A percentile compares a stretch with the other conserved stretches of the same genome.
phyloP scores from a whole-genome alignment of 176 grass and related monocot genomes.

The Lolium rigidum region DNA sequence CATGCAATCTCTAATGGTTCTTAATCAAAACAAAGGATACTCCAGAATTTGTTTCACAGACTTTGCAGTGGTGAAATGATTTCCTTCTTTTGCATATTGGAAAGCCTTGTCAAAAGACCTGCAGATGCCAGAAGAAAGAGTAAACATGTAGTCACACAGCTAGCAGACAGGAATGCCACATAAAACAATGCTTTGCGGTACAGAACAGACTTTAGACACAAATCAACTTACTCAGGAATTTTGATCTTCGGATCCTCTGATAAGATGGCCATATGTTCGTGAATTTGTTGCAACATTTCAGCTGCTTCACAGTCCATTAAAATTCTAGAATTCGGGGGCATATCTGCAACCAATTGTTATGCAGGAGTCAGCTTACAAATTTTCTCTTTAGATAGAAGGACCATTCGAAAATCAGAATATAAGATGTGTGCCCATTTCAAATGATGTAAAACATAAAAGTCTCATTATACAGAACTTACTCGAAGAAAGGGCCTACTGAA shows the following conservation, averaged over 20 bases:
- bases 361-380: constrained; percentile 24
- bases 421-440: background rate
- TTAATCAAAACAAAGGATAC: constrained; percentile 68
- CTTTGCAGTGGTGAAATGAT: constrained; percentile 56
- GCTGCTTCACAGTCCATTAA: constrained; percentile 92
- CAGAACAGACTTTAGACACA: constrained; percentile 16
- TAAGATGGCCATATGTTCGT: constrained; percentile 91
- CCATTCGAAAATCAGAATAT: constrained; percentile 9
- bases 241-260: constrained; percentile 90
- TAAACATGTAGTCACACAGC: constrained; percentile 20
- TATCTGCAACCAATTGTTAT: constrained; percentile 64
- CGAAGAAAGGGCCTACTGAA: background rate
- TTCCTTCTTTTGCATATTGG: constrained; percentile 74
- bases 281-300: constrained; percentile 87
- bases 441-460: constrained; percentile 1
- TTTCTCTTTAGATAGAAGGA: constrained; percentile 18
- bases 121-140: constrained; percentile 34
- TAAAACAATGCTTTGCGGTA: constrained; percentile 3
- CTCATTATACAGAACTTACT: constrained; percentile 12
- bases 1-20: constrained; percentile 3
- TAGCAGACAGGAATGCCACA: constrained; percentile 7
- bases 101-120: constrained; percentile 93
- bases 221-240: constrained; percentile 79
- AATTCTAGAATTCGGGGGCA: constrained; percentile 64
- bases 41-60: constrained; percentile 73